Percentiles rank a stretch among this genome's conserved stretches.
Conservation (phyloP, 1,284 basidiomycete species). For the Apiotrichum porosum region DNA sequence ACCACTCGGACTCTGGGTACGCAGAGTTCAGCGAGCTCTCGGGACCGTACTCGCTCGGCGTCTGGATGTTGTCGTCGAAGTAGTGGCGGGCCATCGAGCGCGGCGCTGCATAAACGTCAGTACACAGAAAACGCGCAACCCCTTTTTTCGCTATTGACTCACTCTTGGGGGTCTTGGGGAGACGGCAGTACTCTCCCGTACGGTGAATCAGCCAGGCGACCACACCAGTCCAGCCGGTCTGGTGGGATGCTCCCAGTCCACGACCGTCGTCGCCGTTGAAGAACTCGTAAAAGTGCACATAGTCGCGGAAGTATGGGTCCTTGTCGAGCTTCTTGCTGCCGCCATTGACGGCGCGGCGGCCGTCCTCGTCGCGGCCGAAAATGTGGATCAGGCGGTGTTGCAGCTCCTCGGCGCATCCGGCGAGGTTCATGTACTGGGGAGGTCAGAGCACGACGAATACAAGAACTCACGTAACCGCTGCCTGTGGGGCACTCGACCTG, state of each 20-base stretch:
- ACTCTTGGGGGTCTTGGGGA: conserved; percentile 83
- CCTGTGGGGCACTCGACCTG: conserved; percentile 93
- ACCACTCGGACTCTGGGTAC: conserved; percentile 30
- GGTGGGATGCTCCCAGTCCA: conserved; percentile 92
- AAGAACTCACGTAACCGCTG: conserved; percentile 68
- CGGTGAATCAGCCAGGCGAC: conserved; percentile 85
- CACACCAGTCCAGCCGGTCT: conserved; percentile 93
- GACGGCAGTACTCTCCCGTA: conserved; percentile 70
- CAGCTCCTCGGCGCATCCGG: conserved; percentile 89
- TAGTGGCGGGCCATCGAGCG: conserved; percentile 71
- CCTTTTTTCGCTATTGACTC: too few species aligned
- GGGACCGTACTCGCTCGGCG: conserved; percentile 41
- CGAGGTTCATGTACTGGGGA: conserved; percentile 77
- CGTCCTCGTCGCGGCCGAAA: conserved; percentile 82
- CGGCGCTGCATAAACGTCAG: too few species aligned
- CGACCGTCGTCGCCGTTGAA: conserved; percentile 91
- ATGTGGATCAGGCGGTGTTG: conserved; percentile 95
- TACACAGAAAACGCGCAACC: too few species aligned
- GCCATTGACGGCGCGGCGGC: conserved; percentile 83
- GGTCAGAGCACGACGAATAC: too few species aligned
- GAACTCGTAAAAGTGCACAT: conserved; percentile 59
- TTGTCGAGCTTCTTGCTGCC: conserved; percentile 79
- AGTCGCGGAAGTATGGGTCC: conserved; percentile 95
- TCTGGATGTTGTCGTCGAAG: conserved; percentile 65
- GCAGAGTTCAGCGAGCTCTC: conserved; percentile 34